These are phyloP conservation scores for Calonectria montana DNA, from an alignment of 2,329 filamentous ascomycete species.

Conservation along the genomic window DNA sequence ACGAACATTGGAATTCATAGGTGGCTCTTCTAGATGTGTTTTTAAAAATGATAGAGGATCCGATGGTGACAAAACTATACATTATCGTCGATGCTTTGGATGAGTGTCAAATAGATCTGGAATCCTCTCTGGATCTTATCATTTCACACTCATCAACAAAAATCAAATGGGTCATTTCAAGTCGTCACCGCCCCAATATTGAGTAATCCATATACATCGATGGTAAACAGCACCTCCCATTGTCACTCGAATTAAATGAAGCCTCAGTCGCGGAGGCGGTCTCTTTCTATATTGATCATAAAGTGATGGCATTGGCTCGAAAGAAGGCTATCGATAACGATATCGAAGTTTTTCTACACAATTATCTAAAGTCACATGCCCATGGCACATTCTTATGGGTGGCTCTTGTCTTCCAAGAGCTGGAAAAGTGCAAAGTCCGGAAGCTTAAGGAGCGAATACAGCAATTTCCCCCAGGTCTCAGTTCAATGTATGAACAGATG, in stretches of 20 bases:
- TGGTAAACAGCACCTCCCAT: too few relatives aligned
- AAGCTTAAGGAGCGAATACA: background rate
- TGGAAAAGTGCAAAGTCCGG: background rate
- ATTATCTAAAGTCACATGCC: background rate
- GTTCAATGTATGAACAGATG: background rate
- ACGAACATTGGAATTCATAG: background rate
- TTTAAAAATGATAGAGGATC: background rate
- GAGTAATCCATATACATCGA: slow-evolving; percentile 37
- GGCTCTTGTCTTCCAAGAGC: slow-evolving; percentile 31
- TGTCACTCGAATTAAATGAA: too few relatives aligned
- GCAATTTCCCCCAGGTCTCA: background rate
- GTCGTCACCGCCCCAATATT: slow-evolving; percentile 52
- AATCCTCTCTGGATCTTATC: background rate
- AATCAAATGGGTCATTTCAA: slow-evolving; percentile 41
- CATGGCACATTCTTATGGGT: slow-evolving; percentile 49
- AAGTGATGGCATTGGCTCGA: slow-evolving; percentile 35
- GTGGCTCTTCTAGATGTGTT: background rate
- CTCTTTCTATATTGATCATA: slow-evolving; percentile 49
- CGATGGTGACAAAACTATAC: background rate
- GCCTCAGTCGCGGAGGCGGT: too few relatives aligned
- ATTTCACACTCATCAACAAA: background rate
- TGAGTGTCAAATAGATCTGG: background rate
- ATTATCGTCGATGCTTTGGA: slow-evolving; percentile 3
- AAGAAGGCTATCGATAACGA: background rate
- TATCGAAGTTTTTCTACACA: background rate